Evolutionary conservation across 108 stramenopile species (phyloP), one percentile per base, ranked within the genome.

Genomic region (Skeletonema marinoi): DNA sequence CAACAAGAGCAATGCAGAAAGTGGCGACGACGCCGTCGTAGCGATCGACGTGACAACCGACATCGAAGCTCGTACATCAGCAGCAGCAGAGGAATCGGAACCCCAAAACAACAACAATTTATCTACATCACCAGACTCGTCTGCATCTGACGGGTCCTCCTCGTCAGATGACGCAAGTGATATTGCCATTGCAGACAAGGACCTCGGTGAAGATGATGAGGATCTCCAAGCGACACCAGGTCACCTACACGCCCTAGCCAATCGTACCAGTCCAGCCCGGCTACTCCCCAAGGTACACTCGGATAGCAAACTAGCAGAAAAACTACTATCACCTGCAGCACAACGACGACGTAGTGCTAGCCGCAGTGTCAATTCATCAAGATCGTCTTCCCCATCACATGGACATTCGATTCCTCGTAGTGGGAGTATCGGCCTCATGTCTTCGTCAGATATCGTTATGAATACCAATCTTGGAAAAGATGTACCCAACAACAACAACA

Each of bases 211-310:
- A 1, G 41, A 61, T 10, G 71, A 60, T 14, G 69, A 70, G 19
- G 74, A 81, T 36, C 25, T 74, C 21, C 67, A 71, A 59, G 64
- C 75, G 5, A 74, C 81, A 3, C 81, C 81, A 4, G 73, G 74
- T 66, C 81, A 82, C 60, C 70, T 82, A 13, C 75, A 76, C 70
- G 74, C 71, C 3, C 30, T 82, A 1, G 35, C 21, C 4, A 71
- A 71, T 46, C 36, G 60, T 0, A 56, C 71, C 12, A 59, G 71
- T 71, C 11, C 81, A 66, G 8, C 66, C n/a, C 29, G 46, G 14
- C 35, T 74, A 75, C 35, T 58, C 54, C n/a, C 64, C 48, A 60
- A 36, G 38, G 58, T 30, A 46, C 19, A 33, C 29, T 65, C 68
- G 39, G 68, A 65, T 16, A 65, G 60, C n/a, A 73, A 71, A 17